Evolutionary conservation across 495 filamentous ascomycete genomes (phyloP).

Genomic region (Xylaria palmicola): DNA sequence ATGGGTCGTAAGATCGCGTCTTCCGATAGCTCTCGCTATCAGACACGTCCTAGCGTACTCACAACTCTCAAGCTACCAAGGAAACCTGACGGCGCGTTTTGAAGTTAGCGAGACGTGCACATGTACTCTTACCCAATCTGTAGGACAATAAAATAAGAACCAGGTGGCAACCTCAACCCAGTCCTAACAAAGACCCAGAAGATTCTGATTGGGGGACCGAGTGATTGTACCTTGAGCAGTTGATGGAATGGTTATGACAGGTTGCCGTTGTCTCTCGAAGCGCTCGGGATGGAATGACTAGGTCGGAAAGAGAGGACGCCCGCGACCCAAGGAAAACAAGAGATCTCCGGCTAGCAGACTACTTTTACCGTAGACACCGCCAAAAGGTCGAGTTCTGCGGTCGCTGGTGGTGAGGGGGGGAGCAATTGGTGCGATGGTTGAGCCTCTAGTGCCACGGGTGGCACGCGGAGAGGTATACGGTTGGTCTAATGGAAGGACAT

Average conservation of each 20-base stretch:
- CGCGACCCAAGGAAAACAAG: conserved; percentile 48
- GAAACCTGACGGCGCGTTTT: background rate
- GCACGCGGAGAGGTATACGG: conserved; percentile 25
- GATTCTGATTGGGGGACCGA: background rate
- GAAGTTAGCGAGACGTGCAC: conserved; percentile 1
- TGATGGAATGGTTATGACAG: background rate
- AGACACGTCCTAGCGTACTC: conserved; percentile 1
- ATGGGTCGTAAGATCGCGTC: conserved; percentile 16
- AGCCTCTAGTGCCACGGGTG: conserved; percentile 27
- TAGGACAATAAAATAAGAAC: background rate
- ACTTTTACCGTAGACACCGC: conserved; percentile 51
- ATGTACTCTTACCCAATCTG: background rate
- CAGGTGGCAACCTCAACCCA: background rate
- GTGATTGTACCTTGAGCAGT: conserved; percentile 8
- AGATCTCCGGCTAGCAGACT: conserved; percentile 42
- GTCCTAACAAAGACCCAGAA: background rate
- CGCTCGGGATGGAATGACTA: conserved; percentile 2
- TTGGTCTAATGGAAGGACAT: conserved; percentile 28
- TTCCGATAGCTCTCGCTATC: conserved; percentile 14
- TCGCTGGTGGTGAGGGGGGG: conserved; percentile 28
- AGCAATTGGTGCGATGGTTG: conserved; percentile 17
- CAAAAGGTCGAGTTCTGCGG: conserved; percentile 19
- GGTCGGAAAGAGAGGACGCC: conserved; percentile 46
- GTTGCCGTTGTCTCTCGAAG: background rate
- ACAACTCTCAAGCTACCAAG: background rate